Conservation (phyloP, 169 alveolate genomes). For the Cryptosporidium tyzzeri region DNA sequence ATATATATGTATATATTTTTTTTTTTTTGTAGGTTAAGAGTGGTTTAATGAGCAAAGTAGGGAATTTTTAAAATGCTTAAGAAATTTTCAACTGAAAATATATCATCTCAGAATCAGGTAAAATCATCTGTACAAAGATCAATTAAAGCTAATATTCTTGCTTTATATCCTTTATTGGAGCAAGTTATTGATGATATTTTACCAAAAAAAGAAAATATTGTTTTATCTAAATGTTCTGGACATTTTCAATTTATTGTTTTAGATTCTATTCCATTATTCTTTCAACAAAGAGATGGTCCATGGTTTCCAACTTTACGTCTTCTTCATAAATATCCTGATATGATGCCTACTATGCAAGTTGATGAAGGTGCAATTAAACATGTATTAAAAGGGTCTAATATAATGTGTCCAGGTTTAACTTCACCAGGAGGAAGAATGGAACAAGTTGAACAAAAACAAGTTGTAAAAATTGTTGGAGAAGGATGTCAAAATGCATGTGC, state of each 20-base stretch:
- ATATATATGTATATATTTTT: too few species aligned
- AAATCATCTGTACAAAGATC: constrained; percentile 90
- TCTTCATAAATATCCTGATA: constrained; percentile 93
- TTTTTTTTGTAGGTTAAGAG: neutral
- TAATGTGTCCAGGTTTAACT: constrained; percentile 98
- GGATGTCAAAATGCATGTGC: constrained; percentile 95
- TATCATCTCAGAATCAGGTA: constrained; percentile 87
- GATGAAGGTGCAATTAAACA: constrained; percentile 96
- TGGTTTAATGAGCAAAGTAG: neutral
- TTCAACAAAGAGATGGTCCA: constrained; percentile 93
- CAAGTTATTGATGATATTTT: constrained; percentile 89
- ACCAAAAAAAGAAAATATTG: constrained; percentile 89
- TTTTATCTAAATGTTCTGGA: constrained; percentile 88
- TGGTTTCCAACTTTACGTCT: constrained; percentile 95
- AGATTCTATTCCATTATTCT: constrained; percentile 86
- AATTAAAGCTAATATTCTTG: constrained; percentile 83
- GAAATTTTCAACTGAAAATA: constrained; percentile 83
- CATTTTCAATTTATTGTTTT: constrained; percentile 85
- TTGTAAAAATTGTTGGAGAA: constrained; percentile 90
- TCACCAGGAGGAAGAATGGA: constrained; percentile 96
- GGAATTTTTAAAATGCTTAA: constrained; percentile 22
- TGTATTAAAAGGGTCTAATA: constrained; percentile 94
- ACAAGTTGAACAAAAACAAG: constrained; percentile 87
- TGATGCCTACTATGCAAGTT: constrained; percentile 96
- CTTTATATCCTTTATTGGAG: constrained; percentile 88